phyloP scores from a whole-genome alignment of 768 basidiomycete species.

The Agaricus subrufescens region DNA sequence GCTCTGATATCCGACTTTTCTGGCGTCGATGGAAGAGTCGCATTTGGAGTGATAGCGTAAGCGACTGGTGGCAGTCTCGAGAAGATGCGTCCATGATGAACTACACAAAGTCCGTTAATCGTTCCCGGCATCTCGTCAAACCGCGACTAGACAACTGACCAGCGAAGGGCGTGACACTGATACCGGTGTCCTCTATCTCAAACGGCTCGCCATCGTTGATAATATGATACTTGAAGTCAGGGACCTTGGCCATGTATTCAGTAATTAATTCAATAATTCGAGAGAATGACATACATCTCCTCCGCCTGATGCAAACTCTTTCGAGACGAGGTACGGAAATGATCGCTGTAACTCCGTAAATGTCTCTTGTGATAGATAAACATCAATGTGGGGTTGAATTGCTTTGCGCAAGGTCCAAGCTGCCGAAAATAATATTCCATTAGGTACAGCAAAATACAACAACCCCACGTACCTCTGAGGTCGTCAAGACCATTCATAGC shows the following conservation, averaged over 20 bases:
- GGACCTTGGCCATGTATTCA: conserved; percentile 44
- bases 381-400: conserved; percentile 69
- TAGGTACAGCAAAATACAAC: conserved; percentile 3
- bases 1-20: conserved; percentile 19
- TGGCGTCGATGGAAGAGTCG: conserved; percentile 32
- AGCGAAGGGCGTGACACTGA: conserved; percentile 60
- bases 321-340: conserved; percentile 80
- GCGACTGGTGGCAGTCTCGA: conserved; percentile 31
- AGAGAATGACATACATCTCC: conserved; percentile 51
- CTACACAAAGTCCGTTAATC: conserved; percentile 25
- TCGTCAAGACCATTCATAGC: conserved; percentile 93
- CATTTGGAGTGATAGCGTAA: conserved; percentile 35
- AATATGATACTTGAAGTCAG: conserved; percentile 80
- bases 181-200: conserved; percentile 59
- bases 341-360: conserved; percentile 61
- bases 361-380: conserved; percentile 66
- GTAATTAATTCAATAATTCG: not conserved
- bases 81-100: conserved; percentile 74
- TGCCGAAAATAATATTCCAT: conserved; percentile 20
- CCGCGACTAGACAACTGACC: conserved; percentile 33
- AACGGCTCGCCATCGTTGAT: conserved; percentile 67
- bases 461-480: conserved; percentile 53
- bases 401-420: conserved; percentile 68
- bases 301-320: conserved; percentile 73
- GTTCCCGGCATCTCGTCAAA: not conserved